Evolutionary conservation across 2,329 filamentous ascomycete genomes (phyloP).

Genomic region (Sporothrix inflata): DNA sequence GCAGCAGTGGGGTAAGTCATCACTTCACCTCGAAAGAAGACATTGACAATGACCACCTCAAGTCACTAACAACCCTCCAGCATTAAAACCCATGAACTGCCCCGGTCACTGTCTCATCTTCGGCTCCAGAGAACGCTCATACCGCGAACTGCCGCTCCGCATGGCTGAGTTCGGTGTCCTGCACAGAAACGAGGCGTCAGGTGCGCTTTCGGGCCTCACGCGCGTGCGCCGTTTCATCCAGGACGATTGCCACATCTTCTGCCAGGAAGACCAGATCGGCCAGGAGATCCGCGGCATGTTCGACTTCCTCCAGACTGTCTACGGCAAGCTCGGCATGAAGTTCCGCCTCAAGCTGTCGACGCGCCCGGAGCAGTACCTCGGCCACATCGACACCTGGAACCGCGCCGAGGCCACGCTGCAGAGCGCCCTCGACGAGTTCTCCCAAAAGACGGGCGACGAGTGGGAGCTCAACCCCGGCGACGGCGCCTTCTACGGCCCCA

Average conservation of each 20-base stretch:
- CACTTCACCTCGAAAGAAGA: neutral
- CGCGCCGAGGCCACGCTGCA: conserved; percentile 81
- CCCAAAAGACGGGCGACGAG: conserved; percentile 55
- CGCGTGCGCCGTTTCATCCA: conserved; percentile 86
- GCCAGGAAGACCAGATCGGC: conserved; percentile 74
- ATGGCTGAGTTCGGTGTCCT: conserved; percentile 86
- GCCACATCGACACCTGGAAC: conserved; percentile 85
- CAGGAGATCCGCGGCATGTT: conserved; percentile 81
- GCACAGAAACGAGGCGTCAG: conserved; percentile 85
- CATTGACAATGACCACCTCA: neutral
- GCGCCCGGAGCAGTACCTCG: conserved; percentile 83
- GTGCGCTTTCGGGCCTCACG: conserved; percentile 78
- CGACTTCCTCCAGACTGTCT: conserved; percentile 79
- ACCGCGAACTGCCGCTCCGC: conserved; percentile 79
- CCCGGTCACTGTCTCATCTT: conserved; percentile 88
- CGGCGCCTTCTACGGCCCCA: conserved; percentile 97
- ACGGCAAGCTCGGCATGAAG: conserved; percentile 78
- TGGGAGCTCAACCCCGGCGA: conserved; percentile 96
- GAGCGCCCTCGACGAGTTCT: conserved; percentile 78
- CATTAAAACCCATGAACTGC: conserved; percentile 79
- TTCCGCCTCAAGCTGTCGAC: conserved; percentile 97
- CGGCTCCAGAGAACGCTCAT: conserved; percentile 71
- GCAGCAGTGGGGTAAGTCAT: conserved; percentile 47
- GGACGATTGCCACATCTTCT: conserved; percentile 85
- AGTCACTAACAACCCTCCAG: conserved; percentile 24